Evolutionary conservation across 2,329 filamentous ascomycete genomes (phyloP).

Genomic region (Apiospora pterosperma): DNA sequence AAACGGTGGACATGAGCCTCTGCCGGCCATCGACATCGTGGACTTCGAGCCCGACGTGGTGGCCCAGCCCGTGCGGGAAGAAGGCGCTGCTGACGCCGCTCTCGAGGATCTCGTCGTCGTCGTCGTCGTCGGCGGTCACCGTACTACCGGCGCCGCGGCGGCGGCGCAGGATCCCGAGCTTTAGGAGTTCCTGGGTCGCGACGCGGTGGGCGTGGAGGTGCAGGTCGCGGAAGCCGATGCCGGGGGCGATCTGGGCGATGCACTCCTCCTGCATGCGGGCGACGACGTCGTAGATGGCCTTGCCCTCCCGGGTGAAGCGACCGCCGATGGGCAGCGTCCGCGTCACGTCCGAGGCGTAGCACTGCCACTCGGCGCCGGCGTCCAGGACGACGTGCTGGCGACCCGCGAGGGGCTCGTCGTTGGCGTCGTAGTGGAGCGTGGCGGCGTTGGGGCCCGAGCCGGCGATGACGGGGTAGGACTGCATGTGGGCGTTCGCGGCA

Average conservation of each 20-base stretch:
- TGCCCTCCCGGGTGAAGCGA: conserved; percentile 25
- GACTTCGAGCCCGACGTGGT: conserved; percentile 64
- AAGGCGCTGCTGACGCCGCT: conserved; percentile 57
- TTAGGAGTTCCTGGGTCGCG: conserved; percentile 66
- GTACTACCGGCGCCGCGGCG: conserved; percentile 36
- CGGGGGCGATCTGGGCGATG: conserved; percentile 65
- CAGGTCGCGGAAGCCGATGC: conserved; percentile 66
- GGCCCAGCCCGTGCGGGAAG: conserved; percentile 63
- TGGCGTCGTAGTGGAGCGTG: conserved; percentile 82
- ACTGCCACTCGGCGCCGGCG: conserved; percentile 79
- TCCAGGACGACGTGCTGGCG: conserved; percentile 79
- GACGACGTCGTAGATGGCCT: conserved; percentile 74
- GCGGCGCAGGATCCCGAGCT: conserved; percentile 68
- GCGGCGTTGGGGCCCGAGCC: conserved; percentile 79
- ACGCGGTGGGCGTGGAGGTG: conserved; percentile 71
- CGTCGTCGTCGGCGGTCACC: not conserved
- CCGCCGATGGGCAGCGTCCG: conserved; percentile 79
- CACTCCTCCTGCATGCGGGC: conserved; percentile 76
- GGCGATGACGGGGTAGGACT: conserved; percentile 88
- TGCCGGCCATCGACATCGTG: conserved; percentile 41
- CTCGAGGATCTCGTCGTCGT: conserved; percentile 44
- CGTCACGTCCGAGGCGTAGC: conserved; percentile 89
- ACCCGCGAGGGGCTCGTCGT: conserved; percentile 67
- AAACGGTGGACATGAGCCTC: conserved; percentile 12
- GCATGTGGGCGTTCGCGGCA: conserved; percentile 66